Evolutionary conservation across 129 eudicot species (phyloP), one percentile per base, ranked within the genome.

Genomic region (Flaveria robusta): DNA sequence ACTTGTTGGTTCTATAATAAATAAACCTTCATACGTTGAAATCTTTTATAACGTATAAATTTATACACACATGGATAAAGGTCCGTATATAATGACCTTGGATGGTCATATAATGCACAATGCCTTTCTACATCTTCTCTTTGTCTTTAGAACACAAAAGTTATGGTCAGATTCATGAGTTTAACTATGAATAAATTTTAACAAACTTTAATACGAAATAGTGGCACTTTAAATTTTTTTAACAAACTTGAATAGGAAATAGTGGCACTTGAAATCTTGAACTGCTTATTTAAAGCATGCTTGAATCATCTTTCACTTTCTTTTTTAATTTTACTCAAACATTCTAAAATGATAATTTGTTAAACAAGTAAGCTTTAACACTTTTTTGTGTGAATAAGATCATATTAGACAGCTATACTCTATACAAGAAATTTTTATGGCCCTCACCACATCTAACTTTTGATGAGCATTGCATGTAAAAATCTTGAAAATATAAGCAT

Each of bases 221-320:
- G n/a, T 34, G 39, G 8, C 42, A 62, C 8, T 42, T 3, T 9
- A 29, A 2, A 4, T 34, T 1, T 34, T 29, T 59, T 59, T 24
- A 59, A 59, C 18, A 5, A 24, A 59, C 66, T 59, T 24, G 23
- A 59, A 23, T 13, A 23, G 7, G 24, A 59, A 24, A 59, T 12
- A n/a, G n/a, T 34, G 39, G 8, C 42, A 62, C 8, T 42, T 3
- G 19, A 29, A 2, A 4, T 34, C 7, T 34, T 29, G 42, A 62
- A 14, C 29, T 14, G 43, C 68, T 29, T 29, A 31, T 11, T 60
- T 23, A 59, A 59, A 23, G 66, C 26, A 12, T 23, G 13, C 5
- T 19, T 26, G 42, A 62, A 62, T 60, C 66, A 60, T 60, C 39
- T 59, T 59, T 60, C 41, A 60, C 41, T 43, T 43, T 34, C n/a